These are phyloP conservation scores for Hyaloscypha finlandica DNA, from an alignment of 495 filamentous ascomycete species.

Conservation along the genomic window DNA sequence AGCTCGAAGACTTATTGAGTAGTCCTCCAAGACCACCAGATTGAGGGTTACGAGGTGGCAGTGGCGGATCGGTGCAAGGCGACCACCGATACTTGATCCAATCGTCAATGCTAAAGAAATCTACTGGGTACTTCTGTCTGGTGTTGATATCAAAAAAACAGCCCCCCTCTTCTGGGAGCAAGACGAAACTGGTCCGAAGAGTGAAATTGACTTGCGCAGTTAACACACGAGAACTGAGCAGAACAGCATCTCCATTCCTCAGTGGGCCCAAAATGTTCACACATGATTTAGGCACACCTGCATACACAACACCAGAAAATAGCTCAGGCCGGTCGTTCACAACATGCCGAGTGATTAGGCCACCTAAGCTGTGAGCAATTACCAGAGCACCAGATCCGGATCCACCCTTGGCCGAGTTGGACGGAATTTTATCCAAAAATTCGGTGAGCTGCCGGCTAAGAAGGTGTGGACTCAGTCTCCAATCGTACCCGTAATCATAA, in stretches of 20 bases:
- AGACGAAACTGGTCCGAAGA: conserved; percentile 79
- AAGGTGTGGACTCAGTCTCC: conserved; percentile 83
- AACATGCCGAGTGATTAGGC: conserved; percentile 85
- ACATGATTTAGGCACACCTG: conserved; percentile 81
- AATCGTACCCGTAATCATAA: conserved; percentile 94
- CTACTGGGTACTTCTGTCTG: conserved; percentile 75
- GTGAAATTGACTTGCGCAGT: conserved; percentile 96
- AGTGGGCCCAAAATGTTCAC: conserved; percentile 91
- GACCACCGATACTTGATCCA: conserved; percentile 82
- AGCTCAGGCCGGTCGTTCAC: conserved; percentile 87
- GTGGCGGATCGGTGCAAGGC: conserved; percentile 67
- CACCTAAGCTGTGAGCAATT: conserved; percentile 88
- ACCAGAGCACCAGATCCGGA: conserved; percentile 68
- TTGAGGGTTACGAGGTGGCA: conserved; percentile 44
- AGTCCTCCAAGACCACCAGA: conserved; percentile 22
- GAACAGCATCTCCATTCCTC: conserved; percentile 86
- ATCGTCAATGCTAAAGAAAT: conserved; percentile 79
- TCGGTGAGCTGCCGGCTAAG: conserved; percentile 67
- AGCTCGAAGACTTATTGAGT: conserved; percentile 23
- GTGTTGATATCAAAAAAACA: conserved; percentile 87
- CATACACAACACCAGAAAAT: conserved; percentile 84
- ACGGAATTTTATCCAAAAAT: conserved; percentile 74
- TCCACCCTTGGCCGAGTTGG: conserved; percentile 51
- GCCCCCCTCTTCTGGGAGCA: conserved; percentile 84
- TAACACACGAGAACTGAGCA: conserved; percentile 85